Percentiles rank a stretch among this genome's conserved stretches.
Evolutionary conservation across 495 filamentous ascomycete genomes (phyloP).

Genomic region (Penicillium cinerascens): DNA sequence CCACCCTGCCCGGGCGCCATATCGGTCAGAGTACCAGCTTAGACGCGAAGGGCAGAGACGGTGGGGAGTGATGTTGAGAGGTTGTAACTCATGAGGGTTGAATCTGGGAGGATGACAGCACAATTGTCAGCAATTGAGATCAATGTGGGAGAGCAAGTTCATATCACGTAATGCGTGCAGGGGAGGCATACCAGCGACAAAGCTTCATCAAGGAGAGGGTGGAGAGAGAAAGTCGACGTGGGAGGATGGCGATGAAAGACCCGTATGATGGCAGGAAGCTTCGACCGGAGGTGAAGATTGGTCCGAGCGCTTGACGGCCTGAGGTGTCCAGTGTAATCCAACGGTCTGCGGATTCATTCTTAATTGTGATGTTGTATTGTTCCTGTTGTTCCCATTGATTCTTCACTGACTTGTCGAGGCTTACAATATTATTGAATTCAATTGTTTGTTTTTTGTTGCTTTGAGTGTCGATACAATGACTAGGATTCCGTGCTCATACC

Average conservation of each 20-base stretch:
- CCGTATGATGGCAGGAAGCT: slow-evolving; percentile 20
- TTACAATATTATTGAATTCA: no score
- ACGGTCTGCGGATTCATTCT: background rate
- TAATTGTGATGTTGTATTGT: no score
- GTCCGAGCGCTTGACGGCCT: slow-evolving; percentile 9
- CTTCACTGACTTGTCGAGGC: slow-evolving; percentile 14
- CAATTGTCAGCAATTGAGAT: slow-evolving; percentile 14
- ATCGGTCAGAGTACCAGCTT: slow-evolving; percentile 21
- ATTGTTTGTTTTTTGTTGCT: no score
- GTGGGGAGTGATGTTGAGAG: slow-evolving; percentile 26
- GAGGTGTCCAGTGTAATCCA: slow-evolving; percentile 11
- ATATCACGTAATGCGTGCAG: background rate
- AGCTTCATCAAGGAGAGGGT: slow-evolving; percentile 2
- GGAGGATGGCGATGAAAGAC: background rate
- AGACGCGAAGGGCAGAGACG: slow-evolving; percentile 28
- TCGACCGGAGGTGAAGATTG: slow-evolving; percentile 16
- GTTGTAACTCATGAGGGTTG: slow-evolving; percentile 40
- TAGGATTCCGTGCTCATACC: no score
- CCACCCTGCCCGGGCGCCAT: slow-evolving; percentile 53
- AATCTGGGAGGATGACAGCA: slow-evolving; percentile 16
- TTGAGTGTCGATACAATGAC: no score
- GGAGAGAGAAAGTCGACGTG: background rate
- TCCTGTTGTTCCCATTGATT: background rate
- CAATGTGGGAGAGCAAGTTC: background rate
- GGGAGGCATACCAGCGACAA: slow-evolving; percentile 16